Evolutionary conservation across 164 flowering plant species (phyloP).

Genomic region (Annona squamosa): DNA sequence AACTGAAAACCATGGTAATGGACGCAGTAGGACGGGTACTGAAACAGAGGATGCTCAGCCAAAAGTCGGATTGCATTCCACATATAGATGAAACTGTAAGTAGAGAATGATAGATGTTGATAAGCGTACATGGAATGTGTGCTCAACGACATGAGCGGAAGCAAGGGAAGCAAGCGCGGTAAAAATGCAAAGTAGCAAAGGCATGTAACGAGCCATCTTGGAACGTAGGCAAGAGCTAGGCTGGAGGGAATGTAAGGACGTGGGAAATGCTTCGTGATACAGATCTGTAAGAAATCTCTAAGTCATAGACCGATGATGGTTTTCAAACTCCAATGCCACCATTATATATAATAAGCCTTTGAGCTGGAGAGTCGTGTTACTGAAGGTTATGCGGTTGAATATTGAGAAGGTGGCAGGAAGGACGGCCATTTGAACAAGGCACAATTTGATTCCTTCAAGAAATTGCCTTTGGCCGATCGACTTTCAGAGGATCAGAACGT

Average conservation of each 20-base stretch:
- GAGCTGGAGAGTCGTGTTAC: not conserved
- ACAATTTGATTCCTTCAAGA: not conserved
- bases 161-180: slow-evolving; percentile 8
- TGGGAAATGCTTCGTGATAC: not conserved
- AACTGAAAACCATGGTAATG: too few relatives aligned
- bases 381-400: not conserved
- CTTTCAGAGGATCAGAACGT: too few relatives aligned
- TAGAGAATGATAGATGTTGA: not conserved
- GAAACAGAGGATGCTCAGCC: not conserved
- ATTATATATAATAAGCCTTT: not conserved
- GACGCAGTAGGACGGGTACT: not conserved
- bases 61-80: not conserved
- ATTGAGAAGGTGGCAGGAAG: not conserved
- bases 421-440: not conserved
- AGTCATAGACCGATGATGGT: not conserved
- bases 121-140: slow-evolving; percentile 8
- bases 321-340: not conserved
- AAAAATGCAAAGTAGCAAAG: not conserved
- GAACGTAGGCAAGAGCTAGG: not conserved
- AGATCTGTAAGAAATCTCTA: not conserved
- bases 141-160: slow-evolving; percentile 12
- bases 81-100: not conserved
- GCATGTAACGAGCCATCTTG: slow-evolving; percentile 8
- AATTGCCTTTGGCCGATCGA: not conserved
- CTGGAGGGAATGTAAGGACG: not conserved